Base-by-base conservation (phyloP, 306 rosid species). In the Carpinus fangiana region DNA sequence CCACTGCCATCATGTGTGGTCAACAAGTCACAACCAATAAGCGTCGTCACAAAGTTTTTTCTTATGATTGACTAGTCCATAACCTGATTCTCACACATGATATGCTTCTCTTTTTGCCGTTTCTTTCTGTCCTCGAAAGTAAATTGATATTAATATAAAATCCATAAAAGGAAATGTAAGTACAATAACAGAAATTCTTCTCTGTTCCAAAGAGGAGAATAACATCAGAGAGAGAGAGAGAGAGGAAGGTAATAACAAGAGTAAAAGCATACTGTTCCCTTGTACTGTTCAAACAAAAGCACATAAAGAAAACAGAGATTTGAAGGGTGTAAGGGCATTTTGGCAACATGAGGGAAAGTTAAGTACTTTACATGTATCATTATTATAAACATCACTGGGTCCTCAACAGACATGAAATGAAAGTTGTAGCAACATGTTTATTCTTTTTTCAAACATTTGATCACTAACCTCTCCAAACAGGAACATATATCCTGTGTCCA, bases 1-100 rank as follows among this genome's bases (percentile, higher is more conserved):
- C 90, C 88, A 84, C 74, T 70, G 80, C 78, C 76, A 83, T 82
- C 83, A 70, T 86, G 70, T 80, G 74, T 89, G 87, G 86, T 82
- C 86, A 90, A 84, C 82, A 55, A 81, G 55, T 76, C 80, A 71
- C 72, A 79, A 55, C 70, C 76, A 78, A 60, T 36, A 62, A 76
- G 54, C 50, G 9, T 72, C 74, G 70, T 71, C 81, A 51, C 65
- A 81, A 72, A 67, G 77, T 70, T 57, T 78, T 78, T 67, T 60
- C 86, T 79, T 73, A 87, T 87, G 83, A 84, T 87, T 88, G 88
- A 88, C 76, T 75, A 76, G 70, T 79, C 78, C 74, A 41, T 69
- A 45, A 82, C 18, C 76, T 81, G 83, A 81, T 87, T 80, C 80
- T 72, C 74, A 56, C 46, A 59, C 65, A 34, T 79, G 48, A 8